phyloP scores from a whole-genome alignment of 768 basidiomycete genomes.

The Macrolepiota dolichaula region DNA sequence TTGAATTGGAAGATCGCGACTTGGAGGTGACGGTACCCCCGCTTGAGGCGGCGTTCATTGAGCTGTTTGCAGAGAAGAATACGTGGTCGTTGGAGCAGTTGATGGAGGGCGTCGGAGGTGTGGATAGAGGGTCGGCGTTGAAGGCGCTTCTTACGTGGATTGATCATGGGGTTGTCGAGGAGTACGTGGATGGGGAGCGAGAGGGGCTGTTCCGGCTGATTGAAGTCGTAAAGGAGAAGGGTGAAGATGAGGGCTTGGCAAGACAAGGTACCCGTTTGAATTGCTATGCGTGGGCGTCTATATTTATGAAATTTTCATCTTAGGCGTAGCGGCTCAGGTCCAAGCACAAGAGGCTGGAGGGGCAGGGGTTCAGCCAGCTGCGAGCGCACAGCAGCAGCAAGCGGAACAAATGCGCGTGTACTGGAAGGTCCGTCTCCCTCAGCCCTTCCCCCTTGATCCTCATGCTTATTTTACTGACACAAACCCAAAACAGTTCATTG shows the following conservation, averaged over 20 bases:
- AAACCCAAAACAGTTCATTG: slow-evolving; percentile 60
- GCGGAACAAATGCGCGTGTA: slow-evolving; percentile 84
- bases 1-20: slow-evolving; percentile 80
- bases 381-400: slow-evolving; percentile 76
- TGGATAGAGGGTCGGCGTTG: slow-evolving; percentile 48
- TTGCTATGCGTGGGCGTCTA: neutral
- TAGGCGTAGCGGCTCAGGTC: slow-evolving; percentile 14
- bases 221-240: slow-evolving; percentile 54
- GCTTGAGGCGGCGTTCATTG: slow-evolving; percentile 87
- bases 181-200: slow-evolving; percentile 54
- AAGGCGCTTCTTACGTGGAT: slow-evolving; percentile 77
- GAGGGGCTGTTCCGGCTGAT: slow-evolving; percentile 63
- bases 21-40: slow-evolving; percentile 77
- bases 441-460: too few species aligned
- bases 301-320: neutral
- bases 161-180: slow-evolving; percentile 76
- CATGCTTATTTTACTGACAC: neutral
- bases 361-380: too few species aligned
- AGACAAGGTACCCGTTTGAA: neutral
- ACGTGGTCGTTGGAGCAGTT: slow-evolving; percentile 73
- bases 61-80: slow-evolving; percentile 57
- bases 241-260: slow-evolving; percentile 14
- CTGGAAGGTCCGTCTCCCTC: slow-evolving; percentile 69
- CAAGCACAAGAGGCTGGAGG: too few species aligned
- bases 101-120: slow-evolving; percentile 54